Base-by-base conservation (phyloP, 352 stramenopile genomes). In the Lagenidium sp. region DNA sequence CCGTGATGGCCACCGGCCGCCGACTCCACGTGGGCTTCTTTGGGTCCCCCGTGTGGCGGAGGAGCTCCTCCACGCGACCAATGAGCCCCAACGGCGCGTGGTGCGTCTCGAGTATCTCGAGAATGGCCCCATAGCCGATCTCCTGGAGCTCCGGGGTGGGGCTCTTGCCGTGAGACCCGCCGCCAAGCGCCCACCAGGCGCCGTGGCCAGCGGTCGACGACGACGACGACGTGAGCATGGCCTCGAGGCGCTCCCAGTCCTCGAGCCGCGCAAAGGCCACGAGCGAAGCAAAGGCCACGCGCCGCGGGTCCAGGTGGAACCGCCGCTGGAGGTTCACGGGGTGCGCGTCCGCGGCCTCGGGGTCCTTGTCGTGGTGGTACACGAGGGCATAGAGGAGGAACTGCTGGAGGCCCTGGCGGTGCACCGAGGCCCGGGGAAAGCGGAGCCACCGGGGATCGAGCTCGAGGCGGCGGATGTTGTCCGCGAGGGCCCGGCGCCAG, bases 51-150 rank as follows among this genome's bases (percentile, higher is more conserved):
- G 73, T 82, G 25, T 63, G 55, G 29, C 75, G 62, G 19, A 80
- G 40, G 15, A 47, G n/a, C n/a, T n/a, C 45, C 45, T 84, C 66
- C n/a, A 79, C 45, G 32, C 61, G 37, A 25, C 55, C 58, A 13
- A 85, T 30, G 16, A 86, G 44, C 15, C 58, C 45, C 16, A 62
- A 47, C 11, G 78, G 70, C 2, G 74, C 78, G 25, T 73, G 47
- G n/a, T 52, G 34, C n/a, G 57, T 36, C 19, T 72, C 32, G 2
- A 65, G 67, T n/a, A 85, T 59, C 56, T 87, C 74, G 19, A 90
- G 52, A 26, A 90, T 74, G 15, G 74, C 64, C 35, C 78, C 78
- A 48, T 78, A 87, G 4, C 78, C 78, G 40, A 87, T 82, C 18
- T 53, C 64, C 35, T 57, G 63, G 16, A 59, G 58, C n/a, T n/a